These are phyloP conservation scores for Fistulifera pelliculosa DNA, from an alignment of 108 stramenopile species.

Conservation along the genomic window DNA sequence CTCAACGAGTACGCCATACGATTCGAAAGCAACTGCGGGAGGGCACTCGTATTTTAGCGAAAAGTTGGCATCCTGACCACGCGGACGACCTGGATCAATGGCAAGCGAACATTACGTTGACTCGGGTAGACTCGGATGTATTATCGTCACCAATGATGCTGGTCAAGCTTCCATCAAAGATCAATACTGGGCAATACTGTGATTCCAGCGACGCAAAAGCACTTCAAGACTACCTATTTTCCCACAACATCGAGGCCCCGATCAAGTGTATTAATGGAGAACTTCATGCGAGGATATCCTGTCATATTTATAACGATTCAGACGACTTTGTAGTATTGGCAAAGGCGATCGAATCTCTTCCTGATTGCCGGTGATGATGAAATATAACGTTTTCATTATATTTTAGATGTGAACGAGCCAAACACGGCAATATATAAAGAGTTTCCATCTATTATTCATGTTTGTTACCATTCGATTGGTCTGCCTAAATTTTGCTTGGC, in stretches of 20 bases:
- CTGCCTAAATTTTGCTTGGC: no score
- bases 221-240: constrained; percentile 55
- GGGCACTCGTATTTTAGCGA: constrained; percentile 30
- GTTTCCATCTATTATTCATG: no score
- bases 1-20: constrained; percentile 14
- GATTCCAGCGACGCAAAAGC: constrained; percentile 47
- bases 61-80: constrained; percentile 31
- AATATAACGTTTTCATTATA: no score
- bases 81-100: constrained; percentile 14
- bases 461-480: no score
- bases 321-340: constrained; percentile 45
- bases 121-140: constrained; percentile 42
- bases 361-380: no score
- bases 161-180: constrained; percentile 27
- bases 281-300: constrained; percentile 48
- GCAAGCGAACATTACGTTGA: constrained; percentile 24
- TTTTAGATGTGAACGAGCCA: no score
- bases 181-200: constrained; percentile 11
- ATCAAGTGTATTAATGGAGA: constrained; percentile 57
- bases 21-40: constrained; percentile 28
- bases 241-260: constrained; percentile 44
- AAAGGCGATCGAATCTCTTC: constrained; percentile 7
- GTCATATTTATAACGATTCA: constrained; percentile 59
- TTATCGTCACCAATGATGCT: constrained; percentile 29
- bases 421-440: no score